Base-by-base conservation (phyloP, 352 stramenopile genomes). In the Blastocystis sp. region DNA sequence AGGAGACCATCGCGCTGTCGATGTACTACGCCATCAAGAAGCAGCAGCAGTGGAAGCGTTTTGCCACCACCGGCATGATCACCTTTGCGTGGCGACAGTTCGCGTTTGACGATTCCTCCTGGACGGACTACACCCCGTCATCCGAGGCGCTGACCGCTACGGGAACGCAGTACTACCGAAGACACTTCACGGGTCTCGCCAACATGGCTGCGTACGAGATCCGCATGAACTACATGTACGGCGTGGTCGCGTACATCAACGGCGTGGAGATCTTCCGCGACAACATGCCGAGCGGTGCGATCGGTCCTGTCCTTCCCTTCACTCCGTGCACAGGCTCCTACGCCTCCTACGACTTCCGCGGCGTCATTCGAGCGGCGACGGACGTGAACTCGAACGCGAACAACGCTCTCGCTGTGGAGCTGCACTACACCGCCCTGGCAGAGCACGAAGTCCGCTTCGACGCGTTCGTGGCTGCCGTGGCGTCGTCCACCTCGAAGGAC, bases 131-230 rank as follows among this genome's bases (percentile, higher is more conserved):
- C 0, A 6, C 31, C 2, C 37, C 37, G 16, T 24, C 10, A 9
- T 71, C 74, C 9, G 31, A 12, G 12, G n/a, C 50, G 16, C 26
- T 59, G 6, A 6, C 39, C 31, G 29, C 24, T 10, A n/a, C 13
- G 19, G 74, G 74, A 13, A 69, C 74, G 10, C 74, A 85, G 51
- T 85, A 85, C 33, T 69, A 33, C n/a, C 29, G 74, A 39, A 35
- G 60, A 6, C 55, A 6, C 26, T 67, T 69, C n/a, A 85, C 13
- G 26, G 50, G 50, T 12, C 33, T 69, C 37, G 63, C 63, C 0
- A 74, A 74, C 16, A 74, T 74, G 63, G 63, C 67, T 10, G 12
- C 45, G 3, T 59, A 45, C 45, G 29, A 78, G 67, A 78, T 78
- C 29, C 67, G 60, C 24, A 21, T 78, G 31, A 59, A 78, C 3